Evolutionary conservation across 352 stramenopile species (phyloP).

Genomic region (Phytopythium delawarense): DNA sequence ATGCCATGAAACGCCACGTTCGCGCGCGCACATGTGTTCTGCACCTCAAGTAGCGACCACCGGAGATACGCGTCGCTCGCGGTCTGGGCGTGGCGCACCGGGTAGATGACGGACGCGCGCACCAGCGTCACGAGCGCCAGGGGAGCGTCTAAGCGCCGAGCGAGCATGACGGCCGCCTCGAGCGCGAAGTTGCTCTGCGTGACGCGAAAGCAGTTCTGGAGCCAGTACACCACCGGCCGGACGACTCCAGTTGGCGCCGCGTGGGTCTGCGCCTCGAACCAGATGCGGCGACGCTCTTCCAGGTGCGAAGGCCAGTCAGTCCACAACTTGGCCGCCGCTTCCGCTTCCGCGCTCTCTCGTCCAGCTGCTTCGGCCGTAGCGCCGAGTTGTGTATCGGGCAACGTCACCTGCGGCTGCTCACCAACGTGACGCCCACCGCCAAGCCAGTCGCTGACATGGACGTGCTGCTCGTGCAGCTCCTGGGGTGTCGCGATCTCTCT

Average conservation of each 20-base stretch:
- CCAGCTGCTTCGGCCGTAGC: neutral
- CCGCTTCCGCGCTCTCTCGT: neutral
- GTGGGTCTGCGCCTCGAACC: slow-evolving; percentile 23
- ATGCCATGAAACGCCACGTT: slow-evolving; percentile 44
- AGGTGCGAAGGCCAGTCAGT: slow-evolving; percentile 46
- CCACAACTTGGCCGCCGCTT: slow-evolving; percentile 18
- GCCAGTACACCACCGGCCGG: slow-evolving; percentile 63
- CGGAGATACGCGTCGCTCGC: slow-evolving; percentile 54
- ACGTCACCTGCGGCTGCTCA: neutral
- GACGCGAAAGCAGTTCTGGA: slow-evolving; percentile 57
- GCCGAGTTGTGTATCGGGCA: no score
- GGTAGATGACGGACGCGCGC: slow-evolving; percentile 42
- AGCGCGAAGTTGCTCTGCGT: slow-evolving; percentile 61
- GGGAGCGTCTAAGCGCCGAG: slow-evolving; percentile 32
- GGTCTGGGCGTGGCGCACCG: slow-evolving; percentile 44
- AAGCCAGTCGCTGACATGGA: slow-evolving; percentile 23
- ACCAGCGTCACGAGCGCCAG: slow-evolving; percentile 46
- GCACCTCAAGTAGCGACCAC: slow-evolving; percentile 46
- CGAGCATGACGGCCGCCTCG: slow-evolving; percentile 40
- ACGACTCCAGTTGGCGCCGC: neutral
- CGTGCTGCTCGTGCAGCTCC: slow-evolving; percentile 19
- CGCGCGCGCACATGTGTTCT: slow-evolving; percentile 33
- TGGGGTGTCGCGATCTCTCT: slow-evolving; percentile 15
- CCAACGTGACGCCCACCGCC: neutral
- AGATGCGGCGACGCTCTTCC: slow-evolving; percentile 35